Percentiles rank a stretch among this genome's conserved stretches.
These are phyloP conservation scores for Obba rivulosa DNA, from an alignment of 768 basidiomycete genomes.

Conservation along the genomic window DNA sequence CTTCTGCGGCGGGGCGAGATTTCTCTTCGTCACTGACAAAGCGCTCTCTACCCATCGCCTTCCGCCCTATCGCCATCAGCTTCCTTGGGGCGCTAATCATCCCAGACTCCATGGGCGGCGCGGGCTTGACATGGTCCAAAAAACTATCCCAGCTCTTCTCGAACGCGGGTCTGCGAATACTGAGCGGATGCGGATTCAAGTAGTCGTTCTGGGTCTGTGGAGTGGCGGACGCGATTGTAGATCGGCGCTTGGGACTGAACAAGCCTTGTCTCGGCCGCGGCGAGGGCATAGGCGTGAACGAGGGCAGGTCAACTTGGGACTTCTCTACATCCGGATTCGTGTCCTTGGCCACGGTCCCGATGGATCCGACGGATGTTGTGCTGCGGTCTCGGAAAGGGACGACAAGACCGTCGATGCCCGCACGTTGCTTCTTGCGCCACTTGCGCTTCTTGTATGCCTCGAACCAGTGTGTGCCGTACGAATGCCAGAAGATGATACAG, in stretches of 20 bases:
- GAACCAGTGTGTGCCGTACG: conserved; percentile 45
- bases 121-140: conserved; percentile 26
- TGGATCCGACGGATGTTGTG: neutral
- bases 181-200: conserved; percentile 9
- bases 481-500: conserved; percentile 65
- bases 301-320: conserved; percentile 29
- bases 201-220: neutral
- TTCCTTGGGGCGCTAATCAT: conserved; percentile 31
- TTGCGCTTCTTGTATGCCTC: conserved; percentile 42
- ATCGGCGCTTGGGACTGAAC: conserved; percentile 32
- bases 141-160: conserved; percentile 44
- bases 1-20: conserved; percentile 3
- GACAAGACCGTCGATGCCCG: conserved; percentile 40
- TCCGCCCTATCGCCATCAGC: conserved; percentile 41
- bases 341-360: neutral
- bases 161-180: conserved; percentile 23
- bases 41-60: conserved; percentile 29
- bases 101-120: conserved; percentile 7
- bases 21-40: conserved; percentile 21
- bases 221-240: conserved; percentile 9
- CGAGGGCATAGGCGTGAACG: conserved; percentile 46
- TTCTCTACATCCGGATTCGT: conserved; percentile 10
- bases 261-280: conserved; percentile 14
- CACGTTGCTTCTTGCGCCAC: conserved; percentile 49
- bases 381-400: conserved; percentile 12